Base-by-base conservation (phyloP, 768 basidiomycete species). In the Boletus sp. region DNA sequence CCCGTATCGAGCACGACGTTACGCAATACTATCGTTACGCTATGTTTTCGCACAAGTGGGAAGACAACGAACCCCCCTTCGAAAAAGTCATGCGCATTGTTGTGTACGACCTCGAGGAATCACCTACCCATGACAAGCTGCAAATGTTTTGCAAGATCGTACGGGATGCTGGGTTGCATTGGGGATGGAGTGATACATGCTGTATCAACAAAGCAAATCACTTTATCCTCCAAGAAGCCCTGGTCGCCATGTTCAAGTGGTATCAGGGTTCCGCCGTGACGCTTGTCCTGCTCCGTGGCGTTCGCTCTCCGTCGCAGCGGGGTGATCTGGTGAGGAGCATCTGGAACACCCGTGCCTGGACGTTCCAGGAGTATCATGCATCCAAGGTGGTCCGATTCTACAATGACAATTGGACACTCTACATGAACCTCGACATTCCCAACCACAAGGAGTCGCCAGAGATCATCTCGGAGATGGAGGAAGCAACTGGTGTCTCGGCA, bases 11-110 rank as follows among this genome's bases (percentile, higher is more conserved):
- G 4, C 27, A 27, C 4, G 34, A 56, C 0, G 60, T 60, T 0
- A 23, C 4, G 2, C 10, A 32, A 1, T 55, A 50, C 29, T 56
- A 44, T 27, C 51, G 41, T 53, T 55, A 53, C 14, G 54, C 38
- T 7, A 56, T 21, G 15, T 19, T 57, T n/a, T 50, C 55, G 11
- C 58, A 56, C 42, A 51, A 13, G 9, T 56, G 57, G 57, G 53
- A 55, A 25, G 34, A 21, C 5, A 19, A 48, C 11, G 15, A 42
- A n/a, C 55, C 50, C 5, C 54, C 32, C 1, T 58, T 51, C 15
- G 23, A 49, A 2, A 30, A 47, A 9, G 37, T 52, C 32, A 4
- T 23, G 0, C 14, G 19, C 3, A 30, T 21, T 2, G n/a, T 33
- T 4, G 55, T 59, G 5, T 59, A 59, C 3, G 38, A 49, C 17